A percentile compares a stretch with the other conserved stretches of the same genome.
phyloP scores from a whole-genome alignment of 225 moss, liverwort and hornwort species.

The Antitrichia curtipendula region DNA sequence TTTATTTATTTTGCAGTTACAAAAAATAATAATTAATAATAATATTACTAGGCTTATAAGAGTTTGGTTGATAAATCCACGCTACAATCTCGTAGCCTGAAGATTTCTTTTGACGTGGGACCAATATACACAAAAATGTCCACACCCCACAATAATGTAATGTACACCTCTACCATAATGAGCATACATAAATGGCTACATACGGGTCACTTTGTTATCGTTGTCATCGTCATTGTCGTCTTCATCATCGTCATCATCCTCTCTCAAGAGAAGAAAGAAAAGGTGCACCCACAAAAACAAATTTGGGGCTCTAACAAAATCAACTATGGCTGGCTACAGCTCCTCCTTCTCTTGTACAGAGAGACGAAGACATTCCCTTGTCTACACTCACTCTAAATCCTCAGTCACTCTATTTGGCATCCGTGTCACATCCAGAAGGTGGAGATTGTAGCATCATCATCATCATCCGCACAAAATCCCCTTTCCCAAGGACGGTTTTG shows the following conservation, averaged over 20 bases:
- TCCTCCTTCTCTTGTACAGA: neutral
- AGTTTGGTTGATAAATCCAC: neutral
- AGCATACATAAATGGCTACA: constrained; percentile 17
- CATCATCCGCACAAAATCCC: neutral
- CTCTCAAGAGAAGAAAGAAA: neutral
- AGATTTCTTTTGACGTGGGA: constrained; percentile 9
- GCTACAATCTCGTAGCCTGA: constrained; percentile 30
- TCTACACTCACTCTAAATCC: constrained; percentile 13
- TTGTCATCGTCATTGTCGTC: neutral
- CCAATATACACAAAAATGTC: constrained; percentile 59
- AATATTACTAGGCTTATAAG: neutral
- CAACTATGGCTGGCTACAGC: neutral
- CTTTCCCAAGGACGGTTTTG: neutral
- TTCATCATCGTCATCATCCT: neutral
- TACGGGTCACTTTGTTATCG: neutral
- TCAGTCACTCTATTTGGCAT: neutral
- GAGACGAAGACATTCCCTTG: neutral
- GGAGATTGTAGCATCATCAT: neutral
- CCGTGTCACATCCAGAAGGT: neutral
- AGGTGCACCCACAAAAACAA: neutral
- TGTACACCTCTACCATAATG: constrained; percentile 28
- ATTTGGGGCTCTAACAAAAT: neutral
- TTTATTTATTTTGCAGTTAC: neutral
- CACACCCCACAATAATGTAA: constrained; percentile 36
- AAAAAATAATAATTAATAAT: neutral